Evolutionary conservation across 495 filamentous ascomycete species (phyloP).

Genomic region (Penicillium salamii): DNA sequence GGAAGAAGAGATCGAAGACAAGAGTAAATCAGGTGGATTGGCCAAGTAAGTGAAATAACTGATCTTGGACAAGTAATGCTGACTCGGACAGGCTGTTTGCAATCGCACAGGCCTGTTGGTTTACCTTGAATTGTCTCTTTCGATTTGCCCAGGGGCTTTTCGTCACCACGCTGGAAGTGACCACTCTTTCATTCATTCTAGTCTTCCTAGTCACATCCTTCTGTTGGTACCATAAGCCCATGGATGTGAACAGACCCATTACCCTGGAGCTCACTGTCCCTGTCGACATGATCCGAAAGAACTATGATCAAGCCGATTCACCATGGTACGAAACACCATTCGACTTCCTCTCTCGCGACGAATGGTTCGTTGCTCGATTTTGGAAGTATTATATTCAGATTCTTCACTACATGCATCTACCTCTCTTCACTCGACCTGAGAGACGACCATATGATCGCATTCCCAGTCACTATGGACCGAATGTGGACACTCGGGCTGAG

Average conservation of each 20-base stretch:
- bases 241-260: conserved; percentile 27
- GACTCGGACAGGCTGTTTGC: conserved; percentile 4
- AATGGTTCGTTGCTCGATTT: conserved; percentile 15
- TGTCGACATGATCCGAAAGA: not conserved
- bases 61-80: too few species aligned
- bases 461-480: conserved; percentile 12
- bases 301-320: not conserved
- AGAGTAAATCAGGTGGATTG: conserved; percentile 38
- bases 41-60: conserved; percentile 20
- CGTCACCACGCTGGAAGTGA: conserved; percentile 39
- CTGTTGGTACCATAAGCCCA: conserved; percentile 44
- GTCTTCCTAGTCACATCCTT: conserved; percentile 36
- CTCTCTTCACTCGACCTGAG: conserved; percentile 10
- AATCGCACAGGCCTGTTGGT: conserved; percentile 29
- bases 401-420: conserved; percentile 13
- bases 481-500: conserved; percentile 7
- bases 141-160: conserved; percentile 22
- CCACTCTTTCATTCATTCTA: conserved; percentile 40
- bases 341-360: conserved; percentile 20
- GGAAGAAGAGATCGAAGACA: conserved; percentile 31
- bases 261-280: not conserved
- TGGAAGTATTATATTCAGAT: conserved; percentile 22
- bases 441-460: conserved; percentile 18
- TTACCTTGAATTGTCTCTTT: conserved; percentile 23
- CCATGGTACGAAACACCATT: conserved; percentile 21